Conservation (phyloP, 2,329 filamentous ascomycete genomes). For the Ophiostoma ips region DNA sequence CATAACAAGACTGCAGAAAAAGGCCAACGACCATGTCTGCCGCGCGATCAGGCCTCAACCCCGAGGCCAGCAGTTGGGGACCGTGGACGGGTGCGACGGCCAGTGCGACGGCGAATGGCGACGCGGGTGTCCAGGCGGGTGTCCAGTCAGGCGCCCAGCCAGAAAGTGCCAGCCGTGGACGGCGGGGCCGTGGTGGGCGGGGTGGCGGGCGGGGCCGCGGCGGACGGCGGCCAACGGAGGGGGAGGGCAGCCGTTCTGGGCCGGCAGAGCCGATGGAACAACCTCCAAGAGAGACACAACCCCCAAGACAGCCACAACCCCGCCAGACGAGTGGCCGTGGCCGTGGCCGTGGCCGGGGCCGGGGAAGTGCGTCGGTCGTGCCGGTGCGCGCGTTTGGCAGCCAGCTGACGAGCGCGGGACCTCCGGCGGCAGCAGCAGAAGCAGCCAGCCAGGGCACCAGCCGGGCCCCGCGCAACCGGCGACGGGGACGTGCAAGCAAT, state of each 20-base stretch:
- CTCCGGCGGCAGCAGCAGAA: neutral
- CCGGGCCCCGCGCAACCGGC: neutral
- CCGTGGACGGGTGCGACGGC: neutral
- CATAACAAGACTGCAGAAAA: neutral
- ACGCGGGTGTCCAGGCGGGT: no score
- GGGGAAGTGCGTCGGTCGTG: neutral
- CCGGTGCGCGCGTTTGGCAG: neutral
- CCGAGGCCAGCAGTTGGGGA: constrained; percentile 1
- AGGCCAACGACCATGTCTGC: neutral
- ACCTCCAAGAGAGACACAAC: neutral
- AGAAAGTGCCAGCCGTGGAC: neutral
- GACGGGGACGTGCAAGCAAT: no score
- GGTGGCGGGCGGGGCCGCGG: neutral
- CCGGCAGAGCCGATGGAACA: neutral
- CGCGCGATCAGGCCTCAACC: neutral
- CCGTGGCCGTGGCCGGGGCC: constrained; percentile 2
- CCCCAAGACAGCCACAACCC: neutral
- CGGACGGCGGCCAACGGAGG: neutral
- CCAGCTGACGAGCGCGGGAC: neutral
- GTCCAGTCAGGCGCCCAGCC: neutral
- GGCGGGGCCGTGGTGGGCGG: neutral
- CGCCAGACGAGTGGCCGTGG: neutral
- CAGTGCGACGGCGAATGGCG: neutral
- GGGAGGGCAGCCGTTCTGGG: neutral
- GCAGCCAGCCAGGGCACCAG: neutral